Evolutionary conservation across 305 asterid species (phyloP), one percentile per base, ranked within the genome.

Genomic region (Rubia tinctorum): DNA sequence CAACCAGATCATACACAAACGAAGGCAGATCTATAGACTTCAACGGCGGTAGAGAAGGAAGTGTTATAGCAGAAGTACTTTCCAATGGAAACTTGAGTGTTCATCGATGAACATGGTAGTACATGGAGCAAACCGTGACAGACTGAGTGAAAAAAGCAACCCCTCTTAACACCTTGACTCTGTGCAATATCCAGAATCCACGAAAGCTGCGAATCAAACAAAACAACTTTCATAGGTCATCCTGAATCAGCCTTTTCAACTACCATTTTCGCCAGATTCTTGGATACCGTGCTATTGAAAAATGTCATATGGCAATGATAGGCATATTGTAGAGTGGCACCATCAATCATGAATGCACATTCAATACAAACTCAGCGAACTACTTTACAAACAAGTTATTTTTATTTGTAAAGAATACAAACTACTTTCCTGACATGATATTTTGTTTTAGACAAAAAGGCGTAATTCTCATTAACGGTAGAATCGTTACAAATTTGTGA

Each of bases 11-110:
- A 65, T 25, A 22, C 7, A 75, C 65, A 69, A 80, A 77, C 25
- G 76, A 75, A 74, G 90, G 90, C 63, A 86, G 73, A 80, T 83
- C 88, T 9, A 45, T n/a, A 1, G 53, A 14, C 72, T 73, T 79
- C 63, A 83, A n/a, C 15, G 22, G 53, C 10, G 82, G 77, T 75
- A 80, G 47, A 17, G 76, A 62, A 45, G 79, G 84, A 42, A 80
- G 40, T 8, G 69, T 69, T 66, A 82, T 3, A 17, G 17, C 25
- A 17, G n/a, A 4, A 1, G 44, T 30, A 30, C 34, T 9, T 20
- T 67, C 73, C 40, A 66, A 39, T 11, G 87, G 87, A 75, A 69
- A 25, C 12, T 58, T 66, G 5, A 83, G 37, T 7, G 66, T 56
- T 76, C 87, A 84, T 49, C 69, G 68, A 45, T 75, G 39, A 20